Base-by-base conservation (phyloP, 2,329 filamentous ascomycete genomes). In the Clarireedia hainanense region DNA sequence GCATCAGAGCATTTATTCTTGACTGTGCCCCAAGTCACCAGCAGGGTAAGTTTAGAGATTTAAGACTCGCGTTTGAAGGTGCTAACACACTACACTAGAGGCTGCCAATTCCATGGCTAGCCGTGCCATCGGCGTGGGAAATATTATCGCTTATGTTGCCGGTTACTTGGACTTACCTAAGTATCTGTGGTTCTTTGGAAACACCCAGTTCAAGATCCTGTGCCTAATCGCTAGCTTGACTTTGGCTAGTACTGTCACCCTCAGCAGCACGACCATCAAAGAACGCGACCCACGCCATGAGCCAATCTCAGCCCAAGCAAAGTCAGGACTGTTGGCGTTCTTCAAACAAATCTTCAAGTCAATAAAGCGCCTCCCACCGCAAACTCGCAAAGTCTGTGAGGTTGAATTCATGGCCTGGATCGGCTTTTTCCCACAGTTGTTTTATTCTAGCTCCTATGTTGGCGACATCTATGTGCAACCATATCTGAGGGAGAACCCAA, bases 91-190 rank as follows among this genome's bases (percentile, higher is more conserved):
- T 14, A 27, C 30, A 34, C 24, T 46, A 66, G 65, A 68, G 71
- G 79, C 86, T 39, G 92, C 91, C 54, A 97, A 97, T 72, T 86
- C 92, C 42, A 96, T 95, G 91, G 90, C 92, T 20, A 91, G 89
- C 66, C 84, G 92, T 51, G 81, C 92, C 56, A 87, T 85, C 10
- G 92, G 92, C 24, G 74, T 95, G 47, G 94, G 92, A 34, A 96
- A 96, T 69, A 96, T 97, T 54, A 71, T 92, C 34, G 91, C 91
- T 39, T 97, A 94, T 68, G 77, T 95, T 23, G 90, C 89, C 54
- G 92, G 92, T 39, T 95, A 92, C 65, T 75, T 89, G 59, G 79
- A 96, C 64, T 77, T 97, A 4, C 88, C 89, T 0, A 78, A 78
- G 52, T 78, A 85, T 57, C 70, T 95, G 9, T 86, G 88, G 66